phyloP scores from a whole-genome alignment of 257 asterid genomes.

The Ajuga chamaepitys region DNA sequence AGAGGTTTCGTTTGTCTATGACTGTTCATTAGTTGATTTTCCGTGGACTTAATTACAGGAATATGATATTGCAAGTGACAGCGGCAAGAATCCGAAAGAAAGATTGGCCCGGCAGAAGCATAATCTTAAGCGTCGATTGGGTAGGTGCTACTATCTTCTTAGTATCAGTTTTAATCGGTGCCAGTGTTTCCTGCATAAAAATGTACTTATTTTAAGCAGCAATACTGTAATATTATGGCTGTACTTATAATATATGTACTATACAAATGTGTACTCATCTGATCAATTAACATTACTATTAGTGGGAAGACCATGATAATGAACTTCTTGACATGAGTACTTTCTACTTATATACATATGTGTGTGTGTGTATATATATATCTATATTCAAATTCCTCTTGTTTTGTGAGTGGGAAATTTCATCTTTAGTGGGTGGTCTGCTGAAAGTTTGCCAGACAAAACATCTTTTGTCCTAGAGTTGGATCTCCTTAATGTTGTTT shows the following conservation, averaged over 20 bases:
- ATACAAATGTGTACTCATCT: not conserved
- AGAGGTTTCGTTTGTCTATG: conserved; percentile 6
- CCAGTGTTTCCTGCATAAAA: not conserved
- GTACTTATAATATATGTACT: conserved; percentile 5
- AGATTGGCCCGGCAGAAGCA: conserved; percentile 90
- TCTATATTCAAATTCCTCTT: not conserved
- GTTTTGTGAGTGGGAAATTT: not conserved
- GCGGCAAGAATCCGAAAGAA: conserved; percentile 77
- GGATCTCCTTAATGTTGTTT: not conserved
- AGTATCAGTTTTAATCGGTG: not conserved
- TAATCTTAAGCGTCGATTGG: conserved; percentile 85
- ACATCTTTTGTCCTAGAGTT: not conserved
- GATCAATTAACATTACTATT: not conserved
- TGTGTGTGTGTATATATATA: not conserved
- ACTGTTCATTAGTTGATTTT: conserved; percentile 6
- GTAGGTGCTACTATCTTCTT: conserved; percentile 39
- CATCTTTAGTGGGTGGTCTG: not conserved
- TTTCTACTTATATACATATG: no score
- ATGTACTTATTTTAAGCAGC: not conserved
- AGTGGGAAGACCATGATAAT: conserved; percentile 6
- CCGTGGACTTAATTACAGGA: conserved; percentile 49
- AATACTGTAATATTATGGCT: not conserved
- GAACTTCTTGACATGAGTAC: not conserved
- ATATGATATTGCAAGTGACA: conserved; percentile 77
- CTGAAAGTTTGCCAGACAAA: not conserved